A percentile compares a stretch with the other conserved stretches of the same genome.
phyloP scores from a whole-genome alignment of 2,329 filamentous ascomycete species.

The Alternaria postmessia region DNA sequence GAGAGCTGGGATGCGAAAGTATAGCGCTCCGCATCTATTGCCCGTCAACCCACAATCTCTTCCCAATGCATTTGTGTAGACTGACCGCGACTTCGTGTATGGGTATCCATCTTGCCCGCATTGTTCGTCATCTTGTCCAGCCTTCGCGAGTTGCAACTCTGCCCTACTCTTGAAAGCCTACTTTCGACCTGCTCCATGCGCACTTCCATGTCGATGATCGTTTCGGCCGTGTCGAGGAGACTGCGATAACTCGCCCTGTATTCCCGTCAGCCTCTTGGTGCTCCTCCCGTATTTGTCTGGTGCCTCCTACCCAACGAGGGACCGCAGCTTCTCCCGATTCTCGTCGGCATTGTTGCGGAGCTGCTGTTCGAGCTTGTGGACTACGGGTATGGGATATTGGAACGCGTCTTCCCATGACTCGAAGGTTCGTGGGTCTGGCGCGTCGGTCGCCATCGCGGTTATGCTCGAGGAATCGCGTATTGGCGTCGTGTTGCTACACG shows the following conservation, averaged over 20 bases:
- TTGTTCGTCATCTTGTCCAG: slow-evolving; percentile 71
- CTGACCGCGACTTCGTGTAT: slow-evolving; percentile 53
- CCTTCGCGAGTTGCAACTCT: slow-evolving; percentile 75
- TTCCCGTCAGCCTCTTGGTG: slow-evolving; percentile 8
- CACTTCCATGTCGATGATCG: slow-evolving; percentile 87
- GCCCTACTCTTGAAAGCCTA: slow-evolving; percentile 75
- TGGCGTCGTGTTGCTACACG: slow-evolving; percentile 1
- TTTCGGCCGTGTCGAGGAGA: slow-evolving; percentile 88
- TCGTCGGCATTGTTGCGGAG: slow-evolving; percentile 68
- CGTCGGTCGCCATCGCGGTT: slow-evolving; percentile 60
- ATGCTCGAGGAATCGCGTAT: slow-evolving; percentile 2
- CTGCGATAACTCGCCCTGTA: slow-evolving; percentile 78
- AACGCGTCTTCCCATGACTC: slow-evolving; percentile 73
- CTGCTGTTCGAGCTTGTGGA: slow-evolving; percentile 70
- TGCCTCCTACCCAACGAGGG: slow-evolving; percentile 67
- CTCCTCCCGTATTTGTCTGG: not conserved
- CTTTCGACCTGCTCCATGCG: slow-evolving; percentile 79
- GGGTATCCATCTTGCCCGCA: slow-evolving; percentile 61
- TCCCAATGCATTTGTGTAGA: slow-evolving; percentile 12
- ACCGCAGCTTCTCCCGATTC: slow-evolving; percentile 71
- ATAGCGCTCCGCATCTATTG: slow-evolving; percentile 53
- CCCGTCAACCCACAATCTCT: slow-evolving; percentile 25
- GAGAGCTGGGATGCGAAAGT: slow-evolving; percentile 65
- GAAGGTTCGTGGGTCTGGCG: slow-evolving; percentile 64
- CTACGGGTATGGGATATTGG: slow-evolving; percentile 68